A percentile compares a stretch with the other conserved stretches of the same genome.
phyloP scores from a whole-genome alignment of 2,329 filamentous ascomycete species.

The Cercospora sesami region DNA sequence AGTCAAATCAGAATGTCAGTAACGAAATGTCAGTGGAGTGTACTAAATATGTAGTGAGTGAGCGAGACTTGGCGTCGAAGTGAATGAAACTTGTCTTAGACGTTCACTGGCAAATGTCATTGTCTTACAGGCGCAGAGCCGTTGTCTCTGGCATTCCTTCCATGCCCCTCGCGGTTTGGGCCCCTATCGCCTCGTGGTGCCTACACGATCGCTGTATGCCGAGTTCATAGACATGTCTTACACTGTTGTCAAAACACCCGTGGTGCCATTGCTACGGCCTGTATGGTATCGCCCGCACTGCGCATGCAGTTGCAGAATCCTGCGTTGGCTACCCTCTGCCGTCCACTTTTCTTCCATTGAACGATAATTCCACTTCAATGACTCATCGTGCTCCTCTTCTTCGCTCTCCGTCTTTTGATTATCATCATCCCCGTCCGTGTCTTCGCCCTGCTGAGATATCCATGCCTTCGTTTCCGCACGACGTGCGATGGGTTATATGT shows the following conservation, averaged over 20 bases:
- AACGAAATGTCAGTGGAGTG: not conserved
- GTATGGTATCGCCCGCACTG: not conserved
- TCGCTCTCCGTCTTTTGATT: conserved; percentile 55
- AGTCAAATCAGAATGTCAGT: not conserved
- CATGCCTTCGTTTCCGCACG: conserved; percentile 62
- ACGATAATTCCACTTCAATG: conserved; percentile 43
- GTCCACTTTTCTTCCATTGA: not conserved
- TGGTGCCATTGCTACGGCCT: not conserved
- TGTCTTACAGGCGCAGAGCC: not conserved
- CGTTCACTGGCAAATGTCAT: not conserved
- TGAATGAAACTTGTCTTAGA: not conserved
- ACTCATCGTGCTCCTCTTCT: conserved; percentile 55
- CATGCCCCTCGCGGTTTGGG: no score
- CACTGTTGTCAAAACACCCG: not conserved
- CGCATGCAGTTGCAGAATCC: not conserved
- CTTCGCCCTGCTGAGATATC: conserved; percentile 57
- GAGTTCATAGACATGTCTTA: not conserved
- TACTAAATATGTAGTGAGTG: not conserved
- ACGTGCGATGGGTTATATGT: conserved; percentile 62
- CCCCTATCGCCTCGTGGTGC: not conserved
- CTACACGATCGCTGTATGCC: not conserved
- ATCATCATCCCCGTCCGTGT: conserved; percentile 56
- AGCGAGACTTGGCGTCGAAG: not conserved
- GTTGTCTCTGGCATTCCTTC: not conserved
- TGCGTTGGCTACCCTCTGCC: not conserved